Evolutionary conservation across 768 basidiomycete species (phyloP).

Genomic region (Polyporus arcularius): DNA sequence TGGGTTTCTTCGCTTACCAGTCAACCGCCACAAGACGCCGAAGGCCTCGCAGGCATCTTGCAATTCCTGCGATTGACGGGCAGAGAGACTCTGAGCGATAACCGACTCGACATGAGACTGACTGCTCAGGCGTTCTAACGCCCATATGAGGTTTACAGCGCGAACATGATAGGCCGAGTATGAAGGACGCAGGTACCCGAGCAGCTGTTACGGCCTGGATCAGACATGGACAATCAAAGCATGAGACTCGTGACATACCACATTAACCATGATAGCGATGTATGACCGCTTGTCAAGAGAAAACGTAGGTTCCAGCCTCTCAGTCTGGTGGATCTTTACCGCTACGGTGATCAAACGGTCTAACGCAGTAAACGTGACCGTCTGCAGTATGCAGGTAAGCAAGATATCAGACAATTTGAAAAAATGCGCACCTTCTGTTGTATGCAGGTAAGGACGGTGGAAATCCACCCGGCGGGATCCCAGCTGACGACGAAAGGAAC

Average conservation of each 20-base stretch:
- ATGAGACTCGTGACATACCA: conserved; percentile 34
- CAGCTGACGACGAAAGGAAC: conserved; percentile 46
- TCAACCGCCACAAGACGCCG: conserved; percentile 88
- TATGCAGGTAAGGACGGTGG: conserved; percentile 51
- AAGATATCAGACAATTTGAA: not conserved
- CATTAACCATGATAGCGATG: conserved; percentile 61
- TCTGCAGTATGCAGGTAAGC: conserved; percentile 36
- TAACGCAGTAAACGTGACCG: conserved; percentile 63
- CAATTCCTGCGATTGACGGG: conserved; percentile 46
- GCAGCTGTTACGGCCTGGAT: conserved; percentile 43
- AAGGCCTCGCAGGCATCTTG: conserved; percentile 81
- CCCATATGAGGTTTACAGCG: conserved; percentile 82
- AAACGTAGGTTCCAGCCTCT: conserved; percentile 52
- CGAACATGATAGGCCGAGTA: conserved; percentile 77
- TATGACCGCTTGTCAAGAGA: conserved; percentile 54
- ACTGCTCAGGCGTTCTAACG: conserved; percentile 56
- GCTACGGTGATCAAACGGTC: conserved; percentile 62
- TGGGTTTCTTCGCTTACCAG: conserved; percentile 52
- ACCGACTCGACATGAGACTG: conserved; percentile 76
- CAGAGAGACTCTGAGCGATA: conserved; percentile 70
- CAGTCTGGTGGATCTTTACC: conserved; percentile 54
- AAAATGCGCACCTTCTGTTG: conserved; percentile 51
- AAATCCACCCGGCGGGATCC: conserved; percentile 68
- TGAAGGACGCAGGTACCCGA: conserved; percentile 71
- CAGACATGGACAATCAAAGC: not conserved